These are phyloP conservation scores for Zygoascus tannicola DNA, from an alignment of 805 yeast genomes.

Conservation along the genomic window DNA sequence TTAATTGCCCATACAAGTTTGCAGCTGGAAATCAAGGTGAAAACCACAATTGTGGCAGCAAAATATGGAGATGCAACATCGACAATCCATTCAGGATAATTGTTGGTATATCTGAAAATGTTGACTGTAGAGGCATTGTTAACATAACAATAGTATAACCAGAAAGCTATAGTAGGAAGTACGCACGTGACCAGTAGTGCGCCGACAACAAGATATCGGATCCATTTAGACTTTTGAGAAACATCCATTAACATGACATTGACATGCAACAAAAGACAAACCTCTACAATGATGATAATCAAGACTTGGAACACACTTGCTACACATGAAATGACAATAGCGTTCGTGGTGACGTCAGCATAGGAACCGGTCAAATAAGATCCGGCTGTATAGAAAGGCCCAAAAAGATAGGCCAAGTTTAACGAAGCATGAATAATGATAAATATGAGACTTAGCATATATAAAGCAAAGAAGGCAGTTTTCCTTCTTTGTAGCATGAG, in stretches of 20 bases:
- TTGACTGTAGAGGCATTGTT: conserved; percentile 28
- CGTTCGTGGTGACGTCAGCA: conserved; percentile 31
- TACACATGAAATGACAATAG: conserved; percentile 47
- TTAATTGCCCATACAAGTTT: conserved; percentile 63
- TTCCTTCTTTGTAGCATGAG: conserved; percentile 40
- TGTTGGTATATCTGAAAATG: conserved; percentile 40
- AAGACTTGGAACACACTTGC: conserved; percentile 52
- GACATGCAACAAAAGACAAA: conserved; percentile 63
- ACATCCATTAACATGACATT: conserved; percentile 48
- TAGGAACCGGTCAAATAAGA: conserved; percentile 38
- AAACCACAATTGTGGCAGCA: conserved; percentile 55
- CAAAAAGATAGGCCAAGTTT: conserved; percentile 44
- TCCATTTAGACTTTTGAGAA: neutral
- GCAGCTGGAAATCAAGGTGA: conserved; percentile 48
- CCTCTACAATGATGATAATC: conserved; percentile 51
- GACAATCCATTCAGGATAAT: conserved; percentile 28
- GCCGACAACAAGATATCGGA: conserved; percentile 41
- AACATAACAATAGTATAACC: conserved; percentile 42
- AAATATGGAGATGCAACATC: conserved; percentile 41
- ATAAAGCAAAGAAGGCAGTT: conserved; percentile 67
- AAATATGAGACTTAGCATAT: conserved; percentile 49
- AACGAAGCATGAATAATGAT: conserved; percentile 54
- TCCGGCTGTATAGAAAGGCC: conserved; percentile 43
- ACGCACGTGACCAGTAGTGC: conserved; percentile 39
- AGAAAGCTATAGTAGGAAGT: conserved; percentile 47